These are phyloP conservation scores for Tetrahymena borealis DNA, from an alignment of 73 alveolate species.

Conservation along the genomic window DNA sequence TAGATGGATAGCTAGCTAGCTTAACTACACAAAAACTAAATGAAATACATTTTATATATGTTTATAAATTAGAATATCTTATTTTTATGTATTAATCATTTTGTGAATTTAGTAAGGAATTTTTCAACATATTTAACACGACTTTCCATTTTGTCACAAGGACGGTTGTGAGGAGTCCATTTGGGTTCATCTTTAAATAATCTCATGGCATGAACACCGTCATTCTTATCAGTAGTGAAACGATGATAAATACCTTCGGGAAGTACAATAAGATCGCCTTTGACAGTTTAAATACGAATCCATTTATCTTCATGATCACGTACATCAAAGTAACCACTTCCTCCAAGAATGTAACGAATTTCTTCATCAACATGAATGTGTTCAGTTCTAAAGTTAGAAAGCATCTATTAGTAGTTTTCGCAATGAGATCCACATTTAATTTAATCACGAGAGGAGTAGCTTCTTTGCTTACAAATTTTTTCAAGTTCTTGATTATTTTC, in stretches of 20 bases:
- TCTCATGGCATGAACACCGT: neutral
- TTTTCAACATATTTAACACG: slow-evolving; percentile 6
- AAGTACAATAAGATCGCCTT: slow-evolving; percentile 37
- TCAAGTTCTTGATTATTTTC: neutral
- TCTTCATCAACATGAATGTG: slow-evolving; percentile 9
- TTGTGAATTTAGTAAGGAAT: neutral
- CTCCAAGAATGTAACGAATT: slow-evolving; percentile 40
- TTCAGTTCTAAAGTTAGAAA: neutral
- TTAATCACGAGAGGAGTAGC: neutral
- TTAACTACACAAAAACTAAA: no score
- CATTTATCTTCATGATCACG: slow-evolving; percentile 42
- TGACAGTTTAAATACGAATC: slow-evolving; percentile 29
- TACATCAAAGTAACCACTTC: slow-evolving; percentile 52
- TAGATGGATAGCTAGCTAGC: no score
- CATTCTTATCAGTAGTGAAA: neutral
- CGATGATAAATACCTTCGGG: slow-evolving; percentile 54
- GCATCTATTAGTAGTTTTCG: neutral
- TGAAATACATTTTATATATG: no score
- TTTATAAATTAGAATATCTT: no score
- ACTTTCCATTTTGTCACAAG: slow-evolving; percentile 27
- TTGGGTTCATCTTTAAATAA: slow-evolving; percentile 35
- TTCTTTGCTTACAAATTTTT: neutral
- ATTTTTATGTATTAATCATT: neutral
- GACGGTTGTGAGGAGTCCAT: slow-evolving; percentile 51
- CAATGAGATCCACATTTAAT: neutral